Base-by-base conservation (phyloP, 768 basidiomycete species). In the Leccinum pellstonianum region DNA sequence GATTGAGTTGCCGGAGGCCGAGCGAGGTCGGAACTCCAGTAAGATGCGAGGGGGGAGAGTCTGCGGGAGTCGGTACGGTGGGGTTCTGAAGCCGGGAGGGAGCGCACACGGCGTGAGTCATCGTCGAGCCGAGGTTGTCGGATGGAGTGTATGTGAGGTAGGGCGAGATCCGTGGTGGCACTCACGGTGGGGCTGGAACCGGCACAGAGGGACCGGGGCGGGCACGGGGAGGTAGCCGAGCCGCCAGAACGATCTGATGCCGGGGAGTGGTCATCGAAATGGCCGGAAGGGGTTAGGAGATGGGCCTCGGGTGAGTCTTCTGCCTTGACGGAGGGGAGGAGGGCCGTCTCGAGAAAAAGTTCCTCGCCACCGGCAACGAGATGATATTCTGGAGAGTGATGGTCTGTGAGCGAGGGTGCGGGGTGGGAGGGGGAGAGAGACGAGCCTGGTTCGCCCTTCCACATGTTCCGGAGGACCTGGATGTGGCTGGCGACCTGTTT, bases 401-500 rank as follows among this genome's bases (percentile, higher is more conserved):
- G 43, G 12, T 19, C 19, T 9, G 19, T 65, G 56, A 66, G 58
- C 14, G 29, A 37, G 14, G 52, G 0, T 5, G 17, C 50, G 43
- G 38, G 66, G 4, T 1, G 51, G 54, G 7, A 37, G 38, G 15
- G 43, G n/a, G 29, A 17, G 48, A 15, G 21, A 15, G 41, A 64
- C 77, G 35, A 59, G 88, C 90, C 86, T 78, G 86, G 81, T 60
- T 88, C 84, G 23, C 89, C 90, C 71, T 91, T 91, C 90, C 89
- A 91, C 90, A 92, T 92, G 69, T 92, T 92, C 54, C 90, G 79
- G 56, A 91, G 72, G 57, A 91, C 90, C 69, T 93, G 91, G 55
- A 93, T 89, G 67, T 93, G 91, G 72, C 87, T 90, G n/a, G 91
- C 91, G 63, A 93, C 91, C 73, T 93, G 91, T 73, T 93, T 92